Base-by-base conservation (phyloP, 1,284 basidiomycete genomes). In the Kwoniella shivajii region DNA sequence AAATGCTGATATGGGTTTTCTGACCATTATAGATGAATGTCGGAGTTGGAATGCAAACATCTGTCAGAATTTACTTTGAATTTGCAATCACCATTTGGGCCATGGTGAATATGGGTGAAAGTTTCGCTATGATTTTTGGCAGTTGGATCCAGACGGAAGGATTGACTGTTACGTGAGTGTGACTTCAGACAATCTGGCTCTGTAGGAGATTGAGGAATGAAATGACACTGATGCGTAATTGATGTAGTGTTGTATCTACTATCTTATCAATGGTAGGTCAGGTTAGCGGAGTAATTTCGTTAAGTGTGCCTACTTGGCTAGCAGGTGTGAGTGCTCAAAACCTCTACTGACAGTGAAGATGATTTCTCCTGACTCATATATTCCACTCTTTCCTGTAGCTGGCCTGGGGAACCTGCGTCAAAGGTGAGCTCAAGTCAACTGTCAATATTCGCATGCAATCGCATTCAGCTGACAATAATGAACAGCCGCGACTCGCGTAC, bases 61-160 rank as follows among this genome's bases (percentile, higher is more conserved):
- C 69, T 9, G 69, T 70, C 0, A 64, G 77, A 16, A 80, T 79
- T 47, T 82, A 73, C 59, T 76, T 81, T 61, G 72, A 80, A 57
- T 80, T 76, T 56, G 69, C 71, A 14, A 63, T 78, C n/a, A 64
- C 73, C 1, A 76, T 77, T 42, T 81, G 73, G 67, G 69, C 73
- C 0, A 62, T 78, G 30, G 61, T 75, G 9, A 75, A 70, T 24
- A 66, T 76, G 47, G 80, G 80, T 29, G 80, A 80, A 50, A 72
- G 75, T 55, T 65, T 73, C 10, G 67, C 69, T 24, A 67, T 76
- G 51, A 59, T 71, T 14, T 60, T 66, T n/a, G 69, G 68, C 13
- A 56, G 65, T 18, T 76, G 71, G 67, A 64, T 73, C 5, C 51
- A 50, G 16, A 64, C 60, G 11, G 68, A 73, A 36, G 74, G 74